Evolutionary conservation across 495 filamentous ascomycete species (phyloP), one percentile per base, ranked within the genome.

Genomic region (Lindgomyces ingoldianus): DNA sequence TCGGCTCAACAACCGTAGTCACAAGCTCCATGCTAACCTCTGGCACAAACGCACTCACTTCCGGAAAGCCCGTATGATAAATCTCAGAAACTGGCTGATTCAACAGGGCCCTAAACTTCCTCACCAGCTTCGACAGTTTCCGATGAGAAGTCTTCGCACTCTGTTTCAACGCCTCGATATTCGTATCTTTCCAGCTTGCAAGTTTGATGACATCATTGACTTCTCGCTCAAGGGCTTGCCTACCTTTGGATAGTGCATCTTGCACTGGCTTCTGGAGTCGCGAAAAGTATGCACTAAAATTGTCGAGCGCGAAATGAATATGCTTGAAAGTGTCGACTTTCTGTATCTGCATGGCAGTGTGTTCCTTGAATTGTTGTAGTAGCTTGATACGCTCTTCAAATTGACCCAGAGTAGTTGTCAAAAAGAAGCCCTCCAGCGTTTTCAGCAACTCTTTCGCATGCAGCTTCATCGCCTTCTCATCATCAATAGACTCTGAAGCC

Each of bases 131-230:
- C 75, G 95, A 93, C 10, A 99, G 80, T 73, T 95, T 96, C 66
- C 88, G 84, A 72, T 98, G 95, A 8, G 93, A 97, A 58, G 88
- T 85, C 71, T 87, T 84, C 1, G 94, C 91, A 74, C 92, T 96
- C 62, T 96, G 92, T 70, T 85, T 81, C 41, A 99, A 76, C 6
- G 91, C 89, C 56, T 89, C 85, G 53, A 99, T 93, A 65, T 96
- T 98, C 22, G 89, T 96, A 68, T 98, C 95, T 71, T 95, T 94
- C 95, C 95, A 98, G 72, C 90, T 96, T 1, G 91, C 90, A 59
- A 98, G 75, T 29, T 93, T 81, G 21, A 98, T 81, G 27, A 96
- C 87, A 64, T 96, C 89, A 67, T 89, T 90, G 80, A 98, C 88
- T 48, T 90, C 83, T 72, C 91, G 95, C 72, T 96, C 92, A 9